phyloP scores from a whole-genome alignment of 139 green algal species.

The Chlamydomonas applanata region DNA sequence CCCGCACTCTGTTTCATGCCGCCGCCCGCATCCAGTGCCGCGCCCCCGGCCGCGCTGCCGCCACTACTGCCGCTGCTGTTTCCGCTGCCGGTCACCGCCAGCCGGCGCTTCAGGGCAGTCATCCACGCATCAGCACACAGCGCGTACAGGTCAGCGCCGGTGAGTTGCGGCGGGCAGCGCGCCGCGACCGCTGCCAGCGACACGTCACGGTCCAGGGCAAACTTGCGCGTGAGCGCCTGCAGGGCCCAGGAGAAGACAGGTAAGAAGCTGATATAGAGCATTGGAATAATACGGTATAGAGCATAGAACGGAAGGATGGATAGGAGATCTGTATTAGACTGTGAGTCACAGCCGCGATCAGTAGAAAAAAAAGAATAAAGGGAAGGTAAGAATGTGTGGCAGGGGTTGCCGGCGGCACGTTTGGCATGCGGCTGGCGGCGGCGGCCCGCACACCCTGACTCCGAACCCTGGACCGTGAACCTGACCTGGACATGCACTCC shows the following conservation, averaged over 20 bases:
- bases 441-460: too few species aligned
- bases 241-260: too few species aligned
- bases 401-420: too few species aligned
- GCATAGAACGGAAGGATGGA: too few species aligned
- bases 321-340: too few species aligned
- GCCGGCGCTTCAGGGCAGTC: slow-evolving; percentile 52
- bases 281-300: not conserved
- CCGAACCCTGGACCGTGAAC: not conserved
- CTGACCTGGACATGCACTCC: too few species aligned
- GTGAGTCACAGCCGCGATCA: too few species aligned
- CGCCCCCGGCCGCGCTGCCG: not conserved
- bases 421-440: too few species aligned
- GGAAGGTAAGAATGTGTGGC: too few species aligned
- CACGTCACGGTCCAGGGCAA: slow-evolving; percentile 65
- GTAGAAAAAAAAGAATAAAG: too few species aligned
- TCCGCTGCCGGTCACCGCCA: not conserved
- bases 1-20: not conserved
- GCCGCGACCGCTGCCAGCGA: slow-evolving; percentile 62
- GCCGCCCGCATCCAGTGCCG: not conserved
- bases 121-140: slow-evolving; percentile 93
- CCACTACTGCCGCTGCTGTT: not conserved
- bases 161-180: slow-evolving; percentile 62
- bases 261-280: too few species aligned
- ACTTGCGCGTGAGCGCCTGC: slow-evolving; percentile 88
- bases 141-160: slow-evolving; percentile 93